Evolutionary conservation across 2,329 filamentous ascomycete genomes (phyloP).

Genomic region (Erysiphe neolycopersici): DNA sequence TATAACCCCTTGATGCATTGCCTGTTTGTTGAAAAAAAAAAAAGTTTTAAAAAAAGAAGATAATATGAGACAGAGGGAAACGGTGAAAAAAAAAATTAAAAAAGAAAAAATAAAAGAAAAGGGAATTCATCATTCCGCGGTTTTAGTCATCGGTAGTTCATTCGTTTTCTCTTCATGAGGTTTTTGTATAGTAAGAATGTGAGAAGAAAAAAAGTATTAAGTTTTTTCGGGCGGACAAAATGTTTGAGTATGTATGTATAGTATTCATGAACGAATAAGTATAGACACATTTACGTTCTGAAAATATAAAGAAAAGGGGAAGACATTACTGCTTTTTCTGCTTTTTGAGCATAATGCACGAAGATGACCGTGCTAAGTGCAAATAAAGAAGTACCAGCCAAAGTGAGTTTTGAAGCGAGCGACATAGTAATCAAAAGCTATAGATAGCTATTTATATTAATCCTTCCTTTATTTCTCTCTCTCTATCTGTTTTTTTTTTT

Average conservation of each 20-base stretch:
- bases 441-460: no score
- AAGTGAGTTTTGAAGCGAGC: slow-evolving; percentile 62
- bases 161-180: no score
- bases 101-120: neutral
- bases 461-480: no score
- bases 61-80: no score
- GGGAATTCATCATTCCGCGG: neutral
- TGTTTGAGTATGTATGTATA: no score
- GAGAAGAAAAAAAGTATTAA: no score
- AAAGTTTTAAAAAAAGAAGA: neutral
- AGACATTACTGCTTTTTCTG: slow-evolving; percentile 48
- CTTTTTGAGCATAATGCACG: slow-evolving; percentile 71
- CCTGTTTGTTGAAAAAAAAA: slow-evolving; percentile 21
- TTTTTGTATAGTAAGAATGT: neutral
- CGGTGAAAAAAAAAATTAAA: neutral
- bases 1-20: slow-evolving; percentile 86
- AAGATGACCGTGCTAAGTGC: slow-evolving; percentile 53
- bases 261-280: no score
- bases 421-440: slow-evolving; percentile 35
- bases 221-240: no score
- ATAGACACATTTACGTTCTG: no score
- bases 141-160: no score
- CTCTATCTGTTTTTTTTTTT: no score
- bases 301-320: neutral
- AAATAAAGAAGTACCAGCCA: slow-evolving; percentile 50